These are phyloP conservation scores for Colletotrichum sp. DNA, from an alignment of 2,329 filamentous ascomycete genomes.

Conservation along the genomic window DNA sequence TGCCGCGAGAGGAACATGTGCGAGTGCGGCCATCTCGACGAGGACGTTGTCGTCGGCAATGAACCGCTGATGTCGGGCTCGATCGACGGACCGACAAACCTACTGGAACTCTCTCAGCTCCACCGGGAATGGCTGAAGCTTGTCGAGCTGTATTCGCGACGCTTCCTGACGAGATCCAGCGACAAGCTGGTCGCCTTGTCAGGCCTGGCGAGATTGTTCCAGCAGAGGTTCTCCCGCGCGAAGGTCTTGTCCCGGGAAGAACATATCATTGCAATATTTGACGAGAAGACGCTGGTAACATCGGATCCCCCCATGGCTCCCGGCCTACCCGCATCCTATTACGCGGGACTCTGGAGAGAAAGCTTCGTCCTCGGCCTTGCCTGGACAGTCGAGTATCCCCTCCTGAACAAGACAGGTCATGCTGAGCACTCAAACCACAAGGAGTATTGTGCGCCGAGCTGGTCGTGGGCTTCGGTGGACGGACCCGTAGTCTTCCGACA, in stretches of 20 bases:
- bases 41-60: neutral
- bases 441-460: neutral
- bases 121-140: neutral
- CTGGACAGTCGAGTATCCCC: neutral
- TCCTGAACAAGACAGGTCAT: neutral
- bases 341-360: neutral
- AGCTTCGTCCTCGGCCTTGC: neutral
- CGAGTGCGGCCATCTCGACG: neutral
- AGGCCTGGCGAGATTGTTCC: neutral
- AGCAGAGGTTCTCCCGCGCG: neutral
- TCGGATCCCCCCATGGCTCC: neutral
- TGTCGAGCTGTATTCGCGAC: neutral
- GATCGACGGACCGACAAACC: neutral
- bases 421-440: neutral
- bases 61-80: neutral
- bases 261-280: neutral
- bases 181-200: neutral
- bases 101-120: neutral
- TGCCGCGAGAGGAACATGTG: neutral
- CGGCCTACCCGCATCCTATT: neutral
- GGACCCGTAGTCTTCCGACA: neutral
- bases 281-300: neutral
- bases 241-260: neutral
- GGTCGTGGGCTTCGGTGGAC: neutral
- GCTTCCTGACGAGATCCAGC: neutral